phyloP scores from a whole-genome alignment of 192 early-diverging fungal genomes.

The Coemansia sp. region DNA sequence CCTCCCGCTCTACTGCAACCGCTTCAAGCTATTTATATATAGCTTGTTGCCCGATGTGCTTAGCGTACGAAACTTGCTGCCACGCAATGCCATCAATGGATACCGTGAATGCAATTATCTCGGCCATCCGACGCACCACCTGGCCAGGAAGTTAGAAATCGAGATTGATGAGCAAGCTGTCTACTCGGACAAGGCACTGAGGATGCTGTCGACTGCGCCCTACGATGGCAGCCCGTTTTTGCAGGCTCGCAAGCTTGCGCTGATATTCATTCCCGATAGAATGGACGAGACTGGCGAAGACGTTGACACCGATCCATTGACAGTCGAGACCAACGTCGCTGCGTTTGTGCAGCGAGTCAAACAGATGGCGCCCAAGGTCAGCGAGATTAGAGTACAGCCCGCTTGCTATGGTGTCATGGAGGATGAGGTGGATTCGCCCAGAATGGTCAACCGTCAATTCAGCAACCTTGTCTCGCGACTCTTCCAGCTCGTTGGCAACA shows the following conservation, averaged over 20 bases:
- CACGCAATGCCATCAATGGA: not conserved
- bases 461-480: not conserved
- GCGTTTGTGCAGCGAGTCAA: not conserved
- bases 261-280: not conserved
- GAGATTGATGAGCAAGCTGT: not conserved
- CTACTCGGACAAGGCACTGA: not conserved
- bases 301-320: too few species aligned
- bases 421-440: not conserved
- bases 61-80: not conserved
- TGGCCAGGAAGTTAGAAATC: not conserved
- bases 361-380: not conserved
- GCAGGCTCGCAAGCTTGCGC: not conserved
- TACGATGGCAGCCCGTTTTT: not conserved
- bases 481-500: not conserved
- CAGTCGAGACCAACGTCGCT: not conserved
- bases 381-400: not conserved
- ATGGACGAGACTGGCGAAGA: not conserved
- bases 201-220: not conserved
- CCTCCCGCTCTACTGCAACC: not conserved
- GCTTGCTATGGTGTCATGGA: not conserved
- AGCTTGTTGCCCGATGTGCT: not conserved
- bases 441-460: not conserved
- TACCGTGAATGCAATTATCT: not conserved
- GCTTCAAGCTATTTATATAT: not conserved
- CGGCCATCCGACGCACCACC: not conserved